Evolutionary conservation across 2,329 filamentous ascomycete genomes (phyloP).

Genomic region (Alternaria sp.): DNA sequence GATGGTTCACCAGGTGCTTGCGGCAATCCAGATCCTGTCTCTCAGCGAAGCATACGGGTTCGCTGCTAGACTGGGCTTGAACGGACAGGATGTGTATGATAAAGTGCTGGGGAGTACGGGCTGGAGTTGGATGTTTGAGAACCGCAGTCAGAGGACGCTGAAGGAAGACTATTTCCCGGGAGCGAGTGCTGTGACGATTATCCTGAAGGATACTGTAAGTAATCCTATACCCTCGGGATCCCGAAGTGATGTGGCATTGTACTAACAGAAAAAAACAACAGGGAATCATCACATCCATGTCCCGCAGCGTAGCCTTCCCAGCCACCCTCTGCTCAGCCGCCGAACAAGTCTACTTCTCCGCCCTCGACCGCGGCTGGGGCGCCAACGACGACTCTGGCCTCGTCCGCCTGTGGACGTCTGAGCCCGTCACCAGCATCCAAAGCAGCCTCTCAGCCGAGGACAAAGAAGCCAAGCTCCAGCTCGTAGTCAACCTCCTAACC

Average conservation of each 20-base stretch:
- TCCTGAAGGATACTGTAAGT: slow-evolving; percentile 54
- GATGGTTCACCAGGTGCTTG: slow-evolving; percentile 64
- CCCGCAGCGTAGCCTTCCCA: slow-evolving; percentile 63
- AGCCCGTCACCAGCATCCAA: slow-evolving; percentile 47
- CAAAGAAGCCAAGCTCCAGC: slow-evolving; percentile 42
- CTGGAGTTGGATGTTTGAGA: slow-evolving; percentile 64
- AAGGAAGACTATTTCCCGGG: slow-evolving; percentile 57
- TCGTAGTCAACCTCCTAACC: slow-evolving; percentile 42
- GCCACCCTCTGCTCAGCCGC: slow-evolving; percentile 67
- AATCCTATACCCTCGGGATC: not conserved
- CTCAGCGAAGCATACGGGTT: slow-evolving; percentile 64
- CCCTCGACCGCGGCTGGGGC: slow-evolving; percentile 63
- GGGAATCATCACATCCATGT: slow-evolving; percentile 71
- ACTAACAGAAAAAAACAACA: slow-evolving; percentile 22
- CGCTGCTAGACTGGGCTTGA: slow-evolving; percentile 59
- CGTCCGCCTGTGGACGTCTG: slow-evolving; percentile 59
- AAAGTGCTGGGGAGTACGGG: slow-evolving; percentile 54
- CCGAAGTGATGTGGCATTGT: not conserved
- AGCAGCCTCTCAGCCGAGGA: slow-evolving; percentile 28
- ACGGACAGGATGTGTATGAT: slow-evolving; percentile 58
- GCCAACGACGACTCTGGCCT: slow-evolving; percentile 62
- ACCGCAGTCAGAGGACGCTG: slow-evolving; percentile 61
- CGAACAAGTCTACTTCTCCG: slow-evolving; percentile 69
- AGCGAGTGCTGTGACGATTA: slow-evolving; percentile 54
- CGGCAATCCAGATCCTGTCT: slow-evolving; percentile 63